Conservation (phyloP, 1,284 basidiomycete genomes). For the Ceratobasidium sp. region DNA sequence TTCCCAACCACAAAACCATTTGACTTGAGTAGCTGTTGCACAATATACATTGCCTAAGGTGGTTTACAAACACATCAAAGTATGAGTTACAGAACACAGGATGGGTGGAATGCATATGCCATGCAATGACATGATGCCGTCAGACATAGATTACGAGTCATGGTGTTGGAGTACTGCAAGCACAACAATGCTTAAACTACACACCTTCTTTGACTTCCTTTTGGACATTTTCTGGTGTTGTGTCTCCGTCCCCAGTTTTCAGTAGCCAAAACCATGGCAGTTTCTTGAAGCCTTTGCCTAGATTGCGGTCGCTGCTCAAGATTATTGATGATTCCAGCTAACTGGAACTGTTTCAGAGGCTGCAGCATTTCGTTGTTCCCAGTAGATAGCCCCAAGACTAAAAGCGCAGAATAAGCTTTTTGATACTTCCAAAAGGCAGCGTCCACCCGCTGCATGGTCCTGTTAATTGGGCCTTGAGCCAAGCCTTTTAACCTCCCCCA, state of each 20-base stretch:
- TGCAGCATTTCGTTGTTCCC: neutral
- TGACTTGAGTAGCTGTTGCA: neutral
- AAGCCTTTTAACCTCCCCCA: neutral
- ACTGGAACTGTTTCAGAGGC: neutral
- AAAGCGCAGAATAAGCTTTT: neutral
- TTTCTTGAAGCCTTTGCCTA: neutral
- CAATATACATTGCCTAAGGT: neutral
- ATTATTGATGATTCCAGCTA: neutral
- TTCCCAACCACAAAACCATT: constrained; percentile 1
- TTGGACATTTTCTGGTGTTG: neutral
- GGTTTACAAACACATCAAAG: neutral
- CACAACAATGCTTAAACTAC: too few relatives aligned
- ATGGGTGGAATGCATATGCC: too few relatives aligned
- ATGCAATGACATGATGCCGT: too few relatives aligned
- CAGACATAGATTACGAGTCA: too few relatives aligned
- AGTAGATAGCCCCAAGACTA: neutral
- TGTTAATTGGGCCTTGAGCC: neutral
- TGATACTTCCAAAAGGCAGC: neutral
- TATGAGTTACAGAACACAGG: too few relatives aligned
- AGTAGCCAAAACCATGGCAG: constrained; percentile 1
- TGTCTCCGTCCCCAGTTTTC: neutral
- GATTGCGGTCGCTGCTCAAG: neutral
- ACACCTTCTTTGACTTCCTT: neutral
- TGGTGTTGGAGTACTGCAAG: too few relatives aligned
- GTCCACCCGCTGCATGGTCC: neutral